Evolutionary conservation across 2,329 filamentous ascomycete genomes (phyloP).

Genomic region (Botrytis cinerea): DNA sequence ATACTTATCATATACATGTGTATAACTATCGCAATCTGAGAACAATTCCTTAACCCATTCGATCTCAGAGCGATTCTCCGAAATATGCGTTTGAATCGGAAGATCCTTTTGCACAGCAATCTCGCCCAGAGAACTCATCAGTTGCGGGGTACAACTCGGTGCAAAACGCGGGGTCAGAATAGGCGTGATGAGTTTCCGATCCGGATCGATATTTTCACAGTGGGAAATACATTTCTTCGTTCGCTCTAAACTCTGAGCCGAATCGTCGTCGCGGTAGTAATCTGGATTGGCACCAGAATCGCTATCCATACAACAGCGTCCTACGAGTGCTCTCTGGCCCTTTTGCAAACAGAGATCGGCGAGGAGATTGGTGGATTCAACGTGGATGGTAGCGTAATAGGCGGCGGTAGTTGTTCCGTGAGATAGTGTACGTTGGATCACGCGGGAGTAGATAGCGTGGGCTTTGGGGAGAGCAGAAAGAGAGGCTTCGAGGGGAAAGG

Average conservation of each 20-base stretch:
- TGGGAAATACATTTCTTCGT: constrained; percentile 65
- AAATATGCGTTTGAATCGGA: constrained; percentile 85
- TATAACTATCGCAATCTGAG: constrained; percentile 64
- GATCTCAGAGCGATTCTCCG: constrained; percentile 77
- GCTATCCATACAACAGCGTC: constrained; percentile 93
- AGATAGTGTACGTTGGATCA: constrained; percentile 76
- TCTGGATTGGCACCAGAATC: constrained; percentile 58
- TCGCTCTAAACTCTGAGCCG: constrained; percentile 56
- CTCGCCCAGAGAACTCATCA: constrained; percentile 64
- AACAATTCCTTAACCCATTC: constrained; percentile 70
- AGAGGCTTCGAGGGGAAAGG: constrained; percentile 86
- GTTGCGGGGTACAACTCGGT: constrained; percentile 58
- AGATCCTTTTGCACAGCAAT: constrained; percentile 64
- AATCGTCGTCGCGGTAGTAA: constrained; percentile 75
- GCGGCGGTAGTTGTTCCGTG: constrained; percentile 91
- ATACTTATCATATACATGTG: constrained; percentile 74
- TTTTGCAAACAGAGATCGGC: constrained; percentile 75
- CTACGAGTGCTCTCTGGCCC: constrained; percentile 89
- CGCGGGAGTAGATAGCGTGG: constrained; percentile 71
- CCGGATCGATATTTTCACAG: constrained; percentile 67
- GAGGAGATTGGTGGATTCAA: constrained; percentile 85
- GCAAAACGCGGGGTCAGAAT: constrained; percentile 78
- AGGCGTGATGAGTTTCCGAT: constrained; percentile 65
- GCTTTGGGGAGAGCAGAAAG: constrained; percentile 66
- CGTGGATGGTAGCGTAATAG: constrained; percentile 92